A percentile compares a stretch with the other conserved stretches of the same genome.
These are phyloP conservation scores for Pythium aristosporum DNA, from an alignment of 352 stramenopile species.

Conservation along the genomic window DNA sequence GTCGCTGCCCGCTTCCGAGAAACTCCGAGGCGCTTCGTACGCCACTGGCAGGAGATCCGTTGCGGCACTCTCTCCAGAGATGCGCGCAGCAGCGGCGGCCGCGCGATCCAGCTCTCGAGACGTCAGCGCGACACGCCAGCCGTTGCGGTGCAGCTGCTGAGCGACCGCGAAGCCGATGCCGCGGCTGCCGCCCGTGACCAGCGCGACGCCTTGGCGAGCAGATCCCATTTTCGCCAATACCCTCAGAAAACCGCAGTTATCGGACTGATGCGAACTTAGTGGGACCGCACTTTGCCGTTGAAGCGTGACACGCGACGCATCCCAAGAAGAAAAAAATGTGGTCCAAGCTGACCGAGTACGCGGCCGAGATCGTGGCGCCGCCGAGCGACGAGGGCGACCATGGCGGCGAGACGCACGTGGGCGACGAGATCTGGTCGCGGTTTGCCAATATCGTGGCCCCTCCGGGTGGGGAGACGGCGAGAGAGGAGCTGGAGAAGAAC, in stretches of 20 bases:
- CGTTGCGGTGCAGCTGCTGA: constrained; percentile 53
- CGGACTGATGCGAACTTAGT: constrained; percentile 12
- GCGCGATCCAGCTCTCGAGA: constrained; percentile 58
- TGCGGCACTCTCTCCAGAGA: constrained; percentile 15
- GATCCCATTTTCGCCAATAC: constrained; percentile 6
- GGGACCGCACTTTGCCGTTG: constrained; percentile 12
- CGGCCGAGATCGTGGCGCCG: constrained; percentile 66
- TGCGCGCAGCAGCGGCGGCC: constrained; percentile 44
- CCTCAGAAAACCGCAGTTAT: not conserved
- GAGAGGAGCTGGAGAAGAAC: constrained; percentile 28
- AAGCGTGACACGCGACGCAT: constrained; percentile 10
- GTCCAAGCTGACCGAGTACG: constrained; percentile 61
- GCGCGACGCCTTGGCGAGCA: constrained; percentile 26
- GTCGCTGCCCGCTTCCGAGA: constrained; percentile 11
- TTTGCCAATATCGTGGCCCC: constrained; percentile 25
- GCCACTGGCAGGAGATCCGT: constrained; percentile 46
- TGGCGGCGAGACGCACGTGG: constrained; percentile 9
- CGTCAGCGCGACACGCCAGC: constrained; percentile 75
- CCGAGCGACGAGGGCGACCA: constrained; percentile 31
- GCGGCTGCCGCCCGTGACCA: constrained; percentile 79
- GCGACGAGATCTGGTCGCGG: constrained; percentile 22
- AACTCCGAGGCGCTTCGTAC: constrained; percentile 48
- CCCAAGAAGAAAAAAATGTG: constrained; percentile 41
- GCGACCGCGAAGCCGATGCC: constrained; percentile 80
- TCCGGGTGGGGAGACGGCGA: not conserved